Evolutionary conservation across 495 filamentous ascomycete species (phyloP).

Genomic region (Talaromyces liani): DNA sequence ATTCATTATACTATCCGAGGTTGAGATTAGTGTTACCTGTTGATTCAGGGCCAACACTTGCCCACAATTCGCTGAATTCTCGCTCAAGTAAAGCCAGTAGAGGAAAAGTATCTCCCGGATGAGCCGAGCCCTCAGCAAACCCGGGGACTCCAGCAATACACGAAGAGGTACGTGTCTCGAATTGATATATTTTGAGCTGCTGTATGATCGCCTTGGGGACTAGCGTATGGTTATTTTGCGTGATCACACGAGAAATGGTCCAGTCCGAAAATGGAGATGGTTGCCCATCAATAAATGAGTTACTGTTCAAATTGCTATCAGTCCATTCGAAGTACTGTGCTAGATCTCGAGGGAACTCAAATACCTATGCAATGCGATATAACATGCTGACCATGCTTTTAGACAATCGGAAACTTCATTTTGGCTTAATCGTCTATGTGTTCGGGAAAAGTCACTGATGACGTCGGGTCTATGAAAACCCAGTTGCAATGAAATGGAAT

Average conservation of each 20-base stretch:
- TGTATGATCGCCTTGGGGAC: conserved; percentile 8
- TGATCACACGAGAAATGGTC: conserved; percentile 11
- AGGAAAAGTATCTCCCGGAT: neutral
- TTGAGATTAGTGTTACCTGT: neutral
- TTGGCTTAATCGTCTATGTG: conserved; percentile 5
- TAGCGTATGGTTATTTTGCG: conserved; percentile 5
- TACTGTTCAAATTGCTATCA: neutral
- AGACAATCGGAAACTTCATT: conserved; percentile 9
- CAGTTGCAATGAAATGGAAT: conserved; percentile 12
- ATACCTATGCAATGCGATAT: conserved; percentile 13
- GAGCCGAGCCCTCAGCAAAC: neutral
- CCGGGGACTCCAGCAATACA: neutral
- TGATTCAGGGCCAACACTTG: neutral
- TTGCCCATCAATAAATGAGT: conserved; percentile 4
- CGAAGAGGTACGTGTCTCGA: conserved; percentile 6
- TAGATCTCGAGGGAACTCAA: neutral
- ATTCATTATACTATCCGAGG: no score
- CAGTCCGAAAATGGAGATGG: conserved; percentile 1
- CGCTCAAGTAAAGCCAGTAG: conserved; percentile 1
- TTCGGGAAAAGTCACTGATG: conserved; percentile 14
- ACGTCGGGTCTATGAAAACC: conserved; percentile 13
- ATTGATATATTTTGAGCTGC: conserved; percentile 12
- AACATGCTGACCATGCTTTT: conserved; percentile 14
- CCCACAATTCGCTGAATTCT: neutral
- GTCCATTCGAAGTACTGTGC: neutral